Evolutionary conservation across 2,329 filamentous ascomycete genomes (phyloP).

Genomic region (Parastagonospora avenae): DNA sequence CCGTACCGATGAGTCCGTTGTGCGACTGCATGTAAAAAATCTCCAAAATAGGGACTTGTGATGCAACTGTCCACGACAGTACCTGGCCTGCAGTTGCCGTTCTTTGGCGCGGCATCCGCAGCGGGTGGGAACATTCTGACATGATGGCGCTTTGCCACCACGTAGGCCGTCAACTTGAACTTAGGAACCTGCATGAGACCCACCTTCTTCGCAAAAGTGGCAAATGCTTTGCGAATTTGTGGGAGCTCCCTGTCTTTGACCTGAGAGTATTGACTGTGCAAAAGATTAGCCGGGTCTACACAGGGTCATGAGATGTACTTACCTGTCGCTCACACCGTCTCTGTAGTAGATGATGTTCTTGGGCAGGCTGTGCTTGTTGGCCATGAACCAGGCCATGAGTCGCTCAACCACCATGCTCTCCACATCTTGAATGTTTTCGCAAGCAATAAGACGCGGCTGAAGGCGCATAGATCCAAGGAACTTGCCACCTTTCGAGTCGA

Average conservation of each 20-base stretch:
- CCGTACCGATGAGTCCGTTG: constrained; percentile 29
- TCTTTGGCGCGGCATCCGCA: neutral
- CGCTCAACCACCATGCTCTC: constrained; percentile 4
- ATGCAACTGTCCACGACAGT: constrained; percentile 33
- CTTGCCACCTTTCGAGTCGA: constrained; percentile 34
- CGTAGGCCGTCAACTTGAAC: constrained; percentile 35
- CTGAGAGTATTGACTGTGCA: constrained; percentile 8
- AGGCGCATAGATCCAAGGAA: constrained; percentile 47
- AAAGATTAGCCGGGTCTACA: neutral
- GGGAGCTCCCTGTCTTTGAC: constrained; percentile 28
- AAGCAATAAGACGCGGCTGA: constrained; percentile 24
- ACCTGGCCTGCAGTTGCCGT: constrained; percentile 28
- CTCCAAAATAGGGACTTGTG: constrained; percentile 28
- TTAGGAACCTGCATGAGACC: constrained; percentile 32
- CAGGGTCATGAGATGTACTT: neutral
- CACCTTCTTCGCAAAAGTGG: constrained; percentile 3
- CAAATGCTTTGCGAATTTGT: constrained; percentile 28
- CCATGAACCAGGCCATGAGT: neutral
- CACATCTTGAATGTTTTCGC: constrained; percentile 3
- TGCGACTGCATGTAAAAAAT: constrained; percentile 43
- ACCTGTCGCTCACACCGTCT: constrained; percentile 18
- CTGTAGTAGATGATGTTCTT: constrained; percentile 24
- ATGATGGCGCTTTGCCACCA: constrained; percentile 28
- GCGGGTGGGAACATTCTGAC: neutral
- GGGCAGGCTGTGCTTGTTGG: constrained; percentile 3